Percentiles rank a stretch among this genome's conserved stretches.
Evolutionary conservation across 352 stramenopile species (phyloP).

Genomic region (Globisporangium cystogenes): DNA sequence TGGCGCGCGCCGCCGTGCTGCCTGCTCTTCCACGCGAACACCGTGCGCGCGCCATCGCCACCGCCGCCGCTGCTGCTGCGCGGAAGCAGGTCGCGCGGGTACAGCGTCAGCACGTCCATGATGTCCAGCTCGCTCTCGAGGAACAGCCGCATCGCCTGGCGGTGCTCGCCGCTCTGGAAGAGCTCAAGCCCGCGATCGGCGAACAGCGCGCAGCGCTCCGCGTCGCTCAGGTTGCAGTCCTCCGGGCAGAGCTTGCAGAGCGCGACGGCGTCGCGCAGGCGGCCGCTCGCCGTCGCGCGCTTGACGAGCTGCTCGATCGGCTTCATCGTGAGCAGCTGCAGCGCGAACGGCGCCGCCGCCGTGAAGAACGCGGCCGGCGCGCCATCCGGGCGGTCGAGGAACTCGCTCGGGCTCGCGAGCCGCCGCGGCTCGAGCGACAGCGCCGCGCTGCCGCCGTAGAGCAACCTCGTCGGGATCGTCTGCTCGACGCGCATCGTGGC

Average conservation of each 20-base stretch:
- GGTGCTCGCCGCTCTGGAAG: conserved; percentile 35
- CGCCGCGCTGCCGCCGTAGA: conserved; percentile 30
- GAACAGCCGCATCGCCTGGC: conserved; percentile 61
- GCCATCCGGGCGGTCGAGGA: not conserved
- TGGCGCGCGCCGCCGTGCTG: not conserved
- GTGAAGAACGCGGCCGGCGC: conserved; percentile 32
- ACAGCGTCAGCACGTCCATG: conserved; percentile 63
- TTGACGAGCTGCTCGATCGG: conserved; percentile 49
- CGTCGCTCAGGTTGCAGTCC: conserved; percentile 48
- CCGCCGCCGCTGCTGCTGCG: conserved; percentile 31
- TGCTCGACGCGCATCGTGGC: conserved; percentile 50
- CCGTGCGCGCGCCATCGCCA: conserved; percentile 14
- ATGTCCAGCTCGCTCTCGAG: conserved; percentile 37
- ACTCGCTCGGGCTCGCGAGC: not conserved
- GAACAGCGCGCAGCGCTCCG: conserved; percentile 47
- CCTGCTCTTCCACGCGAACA: conserved; percentile 8
- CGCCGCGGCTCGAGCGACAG: conserved; percentile 8
- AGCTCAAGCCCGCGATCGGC: conserved; percentile 50
- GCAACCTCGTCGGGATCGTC: conserved; percentile 43
- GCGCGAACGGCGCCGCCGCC: conserved; percentile 30
- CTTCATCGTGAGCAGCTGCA: conserved; percentile 53
- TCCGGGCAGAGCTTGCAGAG: conserved; percentile 64
- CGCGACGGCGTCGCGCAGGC: conserved; percentile 53
- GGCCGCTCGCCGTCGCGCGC: conserved; percentile 21
- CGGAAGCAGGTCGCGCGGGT: conserved; percentile 63